phyloP scores from a whole-genome alignment of 2,329 filamentous ascomycete species.

The Chrysoporthe deuterocubensis region DNA sequence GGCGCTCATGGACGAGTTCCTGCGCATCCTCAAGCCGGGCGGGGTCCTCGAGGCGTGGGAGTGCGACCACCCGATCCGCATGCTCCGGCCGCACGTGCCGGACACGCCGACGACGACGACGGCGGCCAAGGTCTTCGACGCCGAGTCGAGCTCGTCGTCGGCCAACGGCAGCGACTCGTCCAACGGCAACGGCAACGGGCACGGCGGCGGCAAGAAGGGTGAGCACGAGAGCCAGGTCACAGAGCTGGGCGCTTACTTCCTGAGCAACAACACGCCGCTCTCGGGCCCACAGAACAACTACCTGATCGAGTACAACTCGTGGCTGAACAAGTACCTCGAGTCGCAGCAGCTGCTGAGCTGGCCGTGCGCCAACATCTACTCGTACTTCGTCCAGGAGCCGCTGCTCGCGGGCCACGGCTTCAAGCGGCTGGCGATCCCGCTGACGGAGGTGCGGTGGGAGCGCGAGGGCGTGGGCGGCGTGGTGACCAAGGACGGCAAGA shows the following conservation, averaged over 20 bases:
- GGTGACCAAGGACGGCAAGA: constrained; percentile 63
- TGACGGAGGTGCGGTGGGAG: constrained; percentile 87
- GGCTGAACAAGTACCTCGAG: constrained; percentile 78
- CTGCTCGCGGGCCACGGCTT: constrained; percentile 69
- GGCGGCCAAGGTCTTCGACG: constrained; percentile 2
- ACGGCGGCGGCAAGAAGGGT: constrained; percentile 36
- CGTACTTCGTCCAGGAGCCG: constrained; percentile 81
- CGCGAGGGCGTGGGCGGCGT: constrained; percentile 70
- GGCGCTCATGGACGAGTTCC: constrained; percentile 67
- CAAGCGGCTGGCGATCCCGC: constrained; percentile 81
- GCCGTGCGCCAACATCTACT: constrained; percentile 77
- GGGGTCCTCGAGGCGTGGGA: constrained; percentile 90
- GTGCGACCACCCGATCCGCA: constrained; percentile 81
- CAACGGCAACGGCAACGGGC: constrained; percentile 27
- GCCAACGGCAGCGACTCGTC: constrained; percentile 37
- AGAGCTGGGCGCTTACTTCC: constrained; percentile 77
- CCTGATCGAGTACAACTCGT: constrained; percentile 80
- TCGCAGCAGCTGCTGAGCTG: constrained; percentile 70
- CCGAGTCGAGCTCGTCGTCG: constrained; percentile 21
- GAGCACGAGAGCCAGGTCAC: constrained; percentile 67
- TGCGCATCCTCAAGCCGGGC: constrained; percentile 76
- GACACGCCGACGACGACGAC: constrained; percentile 46
- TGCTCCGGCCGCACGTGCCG: constrained; percentile 77
- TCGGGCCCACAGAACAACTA: constrained; percentile 80
- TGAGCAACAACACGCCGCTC: constrained; percentile 82